Percentiles rank a stretch among this genome's conserved stretches.
Evolutionary conservation across 1,139 yeast genomes (phyloP).

Genomic region (Blastobotrys buckinghamii): DNA sequence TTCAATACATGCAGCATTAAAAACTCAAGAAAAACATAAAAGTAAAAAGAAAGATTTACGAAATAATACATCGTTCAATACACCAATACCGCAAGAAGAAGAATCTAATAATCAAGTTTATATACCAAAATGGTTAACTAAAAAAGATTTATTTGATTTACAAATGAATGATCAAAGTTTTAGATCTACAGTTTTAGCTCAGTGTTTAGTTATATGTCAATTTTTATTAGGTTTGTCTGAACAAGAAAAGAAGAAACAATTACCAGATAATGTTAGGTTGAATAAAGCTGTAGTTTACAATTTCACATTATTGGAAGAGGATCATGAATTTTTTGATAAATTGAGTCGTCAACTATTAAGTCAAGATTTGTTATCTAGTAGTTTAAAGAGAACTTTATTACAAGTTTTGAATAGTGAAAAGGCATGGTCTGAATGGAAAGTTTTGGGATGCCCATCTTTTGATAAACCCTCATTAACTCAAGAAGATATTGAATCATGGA

Average conservation of each 20-base stretch:
- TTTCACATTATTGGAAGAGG: slow-evolving; percentile 20
- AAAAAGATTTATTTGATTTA: slow-evolving; percentile 31
- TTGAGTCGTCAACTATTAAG: neutral
- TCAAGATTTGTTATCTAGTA: neutral
- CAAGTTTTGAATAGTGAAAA: slow-evolving; percentile 26
- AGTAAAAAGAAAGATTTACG: neutral
- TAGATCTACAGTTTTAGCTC: slow-evolving; percentile 31
- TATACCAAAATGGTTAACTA: slow-evolving; percentile 36
- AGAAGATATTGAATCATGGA: slow-evolving; percentile 13
- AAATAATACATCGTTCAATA: neutral
- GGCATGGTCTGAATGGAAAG: slow-evolving; percentile 36
- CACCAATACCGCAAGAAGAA: slow-evolving; percentile 2
- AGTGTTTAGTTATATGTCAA: slow-evolving; percentile 29
- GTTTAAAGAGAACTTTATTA: neutral
- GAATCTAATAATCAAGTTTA: slow-evolving; percentile 18
- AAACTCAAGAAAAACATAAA: slow-evolving; percentile 12
- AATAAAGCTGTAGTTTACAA: slow-evolving; percentile 28
- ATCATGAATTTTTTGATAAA: slow-evolving; percentile 21
- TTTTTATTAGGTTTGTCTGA: slow-evolving; percentile 26
- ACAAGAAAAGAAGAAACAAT: slow-evolving; percentile 19
- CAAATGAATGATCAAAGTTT: slow-evolving; percentile 33
- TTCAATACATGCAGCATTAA: slow-evolving; percentile 15
- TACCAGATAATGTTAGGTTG: slow-evolving; percentile 15
- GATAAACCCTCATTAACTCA: slow-evolving; percentile 20
- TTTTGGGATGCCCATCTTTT: slow-evolving; percentile 31